phyloP scores from a whole-genome alignment of 2,329 filamentous ascomycete genomes.

The Alternaria sp. region DNA sequence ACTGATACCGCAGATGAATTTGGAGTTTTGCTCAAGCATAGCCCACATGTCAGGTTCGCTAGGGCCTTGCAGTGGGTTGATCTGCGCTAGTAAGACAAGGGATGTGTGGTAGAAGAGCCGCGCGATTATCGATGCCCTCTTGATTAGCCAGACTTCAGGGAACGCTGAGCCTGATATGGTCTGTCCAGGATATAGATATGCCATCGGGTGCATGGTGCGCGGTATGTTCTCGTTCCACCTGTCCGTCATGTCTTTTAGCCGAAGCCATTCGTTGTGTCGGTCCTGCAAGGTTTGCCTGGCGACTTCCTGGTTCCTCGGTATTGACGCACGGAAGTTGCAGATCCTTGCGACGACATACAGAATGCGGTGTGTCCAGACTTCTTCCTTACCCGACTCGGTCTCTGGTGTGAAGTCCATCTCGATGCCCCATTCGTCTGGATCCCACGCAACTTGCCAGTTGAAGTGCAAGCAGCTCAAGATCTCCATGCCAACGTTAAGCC shows the following conservation, averaged over 20 bases:
- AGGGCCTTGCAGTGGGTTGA: constrained; percentile 73
- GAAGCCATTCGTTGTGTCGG: constrained; percentile 78
- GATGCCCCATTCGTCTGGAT: constrained; percentile 88
- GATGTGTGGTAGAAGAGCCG: constrained; percentile 90
- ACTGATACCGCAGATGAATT: constrained; percentile 87
- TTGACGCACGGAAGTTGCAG: constrained; percentile 80
- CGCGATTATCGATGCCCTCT: constrained; percentile 80
- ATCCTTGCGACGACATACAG: constrained; percentile 89
- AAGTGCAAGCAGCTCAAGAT: constrained; percentile 86
- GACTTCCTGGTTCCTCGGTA: constrained; percentile 67
- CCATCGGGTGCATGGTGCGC: constrained; percentile 85
- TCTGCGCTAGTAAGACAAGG: constrained; percentile 80
- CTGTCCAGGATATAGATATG: constrained; percentile 74
- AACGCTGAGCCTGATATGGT: constrained; percentile 76
- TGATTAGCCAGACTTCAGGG: constrained; percentile 88
- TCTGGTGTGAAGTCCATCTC: constrained; percentile 74
- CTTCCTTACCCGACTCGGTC: constrained; percentile 71
- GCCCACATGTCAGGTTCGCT: constrained; percentile 72
- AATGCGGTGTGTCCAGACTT: constrained; percentile 87
- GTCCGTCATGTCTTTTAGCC: constrained; percentile 81
- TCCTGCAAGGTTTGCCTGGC: constrained; percentile 69
- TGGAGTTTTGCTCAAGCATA: constrained; percentile 76
- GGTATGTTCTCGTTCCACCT: constrained; percentile 82
- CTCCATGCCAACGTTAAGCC: constrained; percentile 91
- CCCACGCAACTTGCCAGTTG: constrained; percentile 87